These are phyloP conservation scores for Cucurbita maxima DNA, from an alignment of 306 rosid species.

Conservation along the genomic window DNA sequence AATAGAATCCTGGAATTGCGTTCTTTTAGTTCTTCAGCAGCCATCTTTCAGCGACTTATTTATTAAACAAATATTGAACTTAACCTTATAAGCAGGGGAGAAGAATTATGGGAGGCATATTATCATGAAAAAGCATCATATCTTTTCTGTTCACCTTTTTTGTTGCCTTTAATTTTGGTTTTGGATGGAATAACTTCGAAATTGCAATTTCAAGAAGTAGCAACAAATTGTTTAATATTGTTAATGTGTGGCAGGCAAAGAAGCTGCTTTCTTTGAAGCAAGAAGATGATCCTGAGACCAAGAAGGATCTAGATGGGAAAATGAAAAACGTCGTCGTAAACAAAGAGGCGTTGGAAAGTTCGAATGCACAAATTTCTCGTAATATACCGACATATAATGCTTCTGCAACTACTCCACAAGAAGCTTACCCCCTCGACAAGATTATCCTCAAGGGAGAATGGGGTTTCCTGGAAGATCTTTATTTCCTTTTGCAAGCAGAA, in stretches of 20 bases:
- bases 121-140: not conserved
- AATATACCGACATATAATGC: conserved; percentile 58
- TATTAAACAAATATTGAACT: not conserved
- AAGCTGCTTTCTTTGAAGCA: conserved; percentile 26
- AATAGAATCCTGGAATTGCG: not conserved
- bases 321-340: conserved; percentile 39
- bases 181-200: not conserved
- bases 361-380: conserved; percentile 31
- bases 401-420: conserved; percentile 56
- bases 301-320: conserved; percentile 34
- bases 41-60: not conserved
- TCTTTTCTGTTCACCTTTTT: not conserved
- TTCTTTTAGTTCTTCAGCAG: not conserved
- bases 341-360: conserved; percentile 36
- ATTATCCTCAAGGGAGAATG: conserved; percentile 63
- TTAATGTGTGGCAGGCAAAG: conserved; percentile 28
- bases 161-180: not conserved
- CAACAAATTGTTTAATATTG: conserved; percentile 1
- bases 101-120: not conserved
- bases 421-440: conserved; percentile 62
- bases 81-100: not conserved
- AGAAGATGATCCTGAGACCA: conserved; percentile 35
- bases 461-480: conserved; percentile 56
- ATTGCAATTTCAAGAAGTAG: not conserved
- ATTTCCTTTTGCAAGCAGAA: conserved; percentile 17